Conservation (phyloP, 73 alveolate species). For the Loxodes magnus region DNA sequence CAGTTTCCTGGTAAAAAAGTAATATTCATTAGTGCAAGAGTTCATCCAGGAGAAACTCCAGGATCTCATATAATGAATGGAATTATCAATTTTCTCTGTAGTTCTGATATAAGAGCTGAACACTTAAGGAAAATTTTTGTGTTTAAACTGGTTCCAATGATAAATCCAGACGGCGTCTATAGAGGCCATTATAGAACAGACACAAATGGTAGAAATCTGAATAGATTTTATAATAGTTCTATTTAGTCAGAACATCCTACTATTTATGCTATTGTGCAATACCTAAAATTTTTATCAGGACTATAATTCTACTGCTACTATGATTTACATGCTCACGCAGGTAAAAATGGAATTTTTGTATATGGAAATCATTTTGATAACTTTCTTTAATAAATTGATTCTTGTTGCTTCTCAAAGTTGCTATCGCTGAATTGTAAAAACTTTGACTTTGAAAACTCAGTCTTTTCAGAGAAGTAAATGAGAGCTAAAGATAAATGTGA, state of each 20-base stretch:
- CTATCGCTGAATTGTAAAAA: constrained; percentile 46
- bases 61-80: constrained; percentile 17
- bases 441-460: constrained; percentile 46
- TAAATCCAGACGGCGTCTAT: constrained; percentile 54
- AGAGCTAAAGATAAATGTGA: constrained; percentile 35
- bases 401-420: constrained; percentile 40
- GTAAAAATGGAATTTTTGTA: constrained; percentile 43
- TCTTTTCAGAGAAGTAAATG: constrained; percentile 45
- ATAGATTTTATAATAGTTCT: constrained; percentile 42
- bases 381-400: constrained; percentile 27
- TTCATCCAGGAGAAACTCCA: constrained; percentile 27
- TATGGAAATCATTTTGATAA: constrained; percentile 42
- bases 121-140: constrained; percentile 31
- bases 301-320: constrained; percentile 54
- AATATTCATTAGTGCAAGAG: constrained; percentile 23
- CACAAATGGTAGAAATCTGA: constrained; percentile 29
- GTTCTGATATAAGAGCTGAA: constrained; percentile 19
- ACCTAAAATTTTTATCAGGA: constrained; percentile 79
- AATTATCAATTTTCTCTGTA: constrained; percentile 8
- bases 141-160: constrained; percentile 33
- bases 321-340: constrained; percentile 72
- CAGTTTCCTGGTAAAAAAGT: constrained; percentile 23
- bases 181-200: constrained; percentile 43
- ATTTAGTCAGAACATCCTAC: constrained; percentile 38
- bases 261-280: constrained; percentile 64